Evolutionary conservation across 1,284 basidiomycete genomes (phyloP), one percentile per base, ranked within the genome.

Genomic region (Cryptococcus depauperatus): DNA sequence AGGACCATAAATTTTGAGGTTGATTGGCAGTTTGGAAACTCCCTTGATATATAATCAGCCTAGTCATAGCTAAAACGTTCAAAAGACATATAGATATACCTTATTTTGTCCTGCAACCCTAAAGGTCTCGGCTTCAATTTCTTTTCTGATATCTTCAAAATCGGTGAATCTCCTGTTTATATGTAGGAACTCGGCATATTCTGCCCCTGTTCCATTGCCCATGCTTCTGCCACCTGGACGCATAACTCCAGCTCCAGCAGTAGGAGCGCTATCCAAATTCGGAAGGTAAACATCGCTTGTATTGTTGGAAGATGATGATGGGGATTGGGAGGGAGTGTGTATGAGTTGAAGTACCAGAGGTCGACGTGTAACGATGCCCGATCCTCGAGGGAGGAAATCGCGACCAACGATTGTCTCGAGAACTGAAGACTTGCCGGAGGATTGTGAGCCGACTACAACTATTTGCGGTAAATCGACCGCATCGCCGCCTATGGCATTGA

Each of bases 71-170:
- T 26, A 3, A 40, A 23, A 5, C 21, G 5, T 33, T 23, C 33
- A 25, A 4, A 27, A 3, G 22, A 34, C 35, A 5, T 39, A 22
- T 13, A 39, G 16, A 56, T 65, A 11, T 47, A 69, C 69, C 65
- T 97, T 99, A 74, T 98, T 98, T 76, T 97, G 92, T 0, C 93
- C 93, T 0, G 95, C 93, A 23, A 99, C 93, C 35, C 93, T 77
- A 69, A 85, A 92, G 2, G 95, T 98, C 76, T 99, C 95, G 66
- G 90, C 86, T 72, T 98, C 93, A 55, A 99, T 98, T 74, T 99
- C 95, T 56, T 84, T 84, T 30, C 91, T 79, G 56, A 98, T 86
- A 60, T 97, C 92, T 44, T 79, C 77, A 66, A 95, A 97, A 66
- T 97, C 92, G 37, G 89, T 92, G 72, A 93, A 97, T 41, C 86